These are phyloP conservation scores for Alternaria sp. DNA, from an alignment of 2,329 filamentous ascomycete genomes.

Conservation along the genomic window DNA sequence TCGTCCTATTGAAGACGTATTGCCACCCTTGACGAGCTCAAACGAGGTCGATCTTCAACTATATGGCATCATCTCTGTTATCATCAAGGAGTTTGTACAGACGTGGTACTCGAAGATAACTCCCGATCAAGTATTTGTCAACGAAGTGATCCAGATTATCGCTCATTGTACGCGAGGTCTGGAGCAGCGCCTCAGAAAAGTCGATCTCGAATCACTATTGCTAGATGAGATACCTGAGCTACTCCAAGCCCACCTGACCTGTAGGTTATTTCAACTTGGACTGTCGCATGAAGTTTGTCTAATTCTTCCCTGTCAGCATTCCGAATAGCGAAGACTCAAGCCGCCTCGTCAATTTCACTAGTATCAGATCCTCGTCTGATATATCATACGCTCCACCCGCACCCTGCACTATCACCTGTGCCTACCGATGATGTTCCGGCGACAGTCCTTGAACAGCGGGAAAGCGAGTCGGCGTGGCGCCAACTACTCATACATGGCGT, in stretches of 20 bases:
- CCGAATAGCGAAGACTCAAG: conserved; percentile 67
- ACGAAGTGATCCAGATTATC: conserved; percentile 87
- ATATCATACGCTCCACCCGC: conserved; percentile 83
- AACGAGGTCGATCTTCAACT: conserved; percentile 93
- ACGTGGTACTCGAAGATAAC: conserved; percentile 95
- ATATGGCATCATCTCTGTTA: conserved; percentile 88
- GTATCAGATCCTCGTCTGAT: conserved; percentile 69
- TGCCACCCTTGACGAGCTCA: conserved; percentile 91
- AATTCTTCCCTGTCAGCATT: conserved; percentile 65
- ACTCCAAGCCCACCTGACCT: conserved; percentile 78
- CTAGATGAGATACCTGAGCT: conserved; percentile 88
- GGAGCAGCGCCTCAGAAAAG: conserved; percentile 81
- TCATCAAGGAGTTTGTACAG: conserved; percentile 88
- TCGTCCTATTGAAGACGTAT: conserved; percentile 75
- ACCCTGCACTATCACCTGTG: conserved; percentile 80
- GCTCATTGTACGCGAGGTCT: conserved; percentile 88
- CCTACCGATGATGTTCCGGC: conserved; percentile 63
- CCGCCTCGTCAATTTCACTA: conserved; percentile 65
- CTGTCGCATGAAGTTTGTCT: conserved; percentile 28
- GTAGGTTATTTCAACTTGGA: conserved; percentile 58
- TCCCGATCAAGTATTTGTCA: conserved; percentile 84
- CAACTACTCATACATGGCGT: conserved; percentile 85
- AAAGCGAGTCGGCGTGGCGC: conserved; percentile 83
- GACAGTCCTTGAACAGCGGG: conserved; percentile 66
- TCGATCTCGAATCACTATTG: conserved; percentile 82